A percentile compares a stretch with the other conserved stretches of the same genome.
Evolutionary conservation across 1,284 basidiomycete genomes (phyloP).

Genomic region (Puccinia novopanici): DNA sequence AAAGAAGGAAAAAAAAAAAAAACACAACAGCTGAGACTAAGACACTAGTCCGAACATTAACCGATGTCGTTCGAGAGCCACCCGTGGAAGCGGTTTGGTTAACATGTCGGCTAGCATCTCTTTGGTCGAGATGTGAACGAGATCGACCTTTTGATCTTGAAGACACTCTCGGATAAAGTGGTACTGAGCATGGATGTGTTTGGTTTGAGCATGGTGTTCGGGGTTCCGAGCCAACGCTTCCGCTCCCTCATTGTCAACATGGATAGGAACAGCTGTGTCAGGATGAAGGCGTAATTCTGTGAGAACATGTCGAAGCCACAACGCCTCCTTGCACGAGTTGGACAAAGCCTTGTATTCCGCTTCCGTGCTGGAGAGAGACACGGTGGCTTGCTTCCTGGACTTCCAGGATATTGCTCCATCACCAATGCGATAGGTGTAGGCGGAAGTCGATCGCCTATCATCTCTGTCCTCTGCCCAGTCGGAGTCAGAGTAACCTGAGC

Average conservation of each 20-base stretch:
- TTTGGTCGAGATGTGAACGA: not conserved
- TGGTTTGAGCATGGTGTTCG: not conserved
- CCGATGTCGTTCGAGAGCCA: not conserved
- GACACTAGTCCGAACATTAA: not conserved
- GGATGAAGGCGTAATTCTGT: not conserved
- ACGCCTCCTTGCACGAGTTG: conserved; percentile 7
- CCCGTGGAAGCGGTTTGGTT: not conserved
- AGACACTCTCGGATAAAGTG: conserved; percentile 22
- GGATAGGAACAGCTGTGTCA: not conserved
- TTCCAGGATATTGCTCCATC: too few relatives aligned
- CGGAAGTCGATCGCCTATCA: too few relatives aligned
- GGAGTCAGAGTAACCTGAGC: too few relatives aligned
- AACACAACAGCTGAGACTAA: not conserved
- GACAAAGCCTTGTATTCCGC: conserved; percentile 22
- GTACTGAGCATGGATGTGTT: conserved; percentile 18
- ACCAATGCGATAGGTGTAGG: too few relatives aligned
- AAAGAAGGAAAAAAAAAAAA: not conserved
- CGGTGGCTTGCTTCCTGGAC: not conserved
- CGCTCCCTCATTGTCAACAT: not conserved
- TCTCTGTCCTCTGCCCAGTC: too few relatives aligned
- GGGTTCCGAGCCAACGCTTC: conserved; percentile 17
- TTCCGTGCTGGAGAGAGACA: too few relatives aligned
- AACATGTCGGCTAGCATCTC: conserved; percentile 15
- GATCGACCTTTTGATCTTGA: not conserved
- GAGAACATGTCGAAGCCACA: conserved; percentile 4